These are phyloP conservation scores for Monosporascus sp. DNA, from an alignment of 2,329 filamentous ascomycete species.

Conservation along the genomic window DNA sequence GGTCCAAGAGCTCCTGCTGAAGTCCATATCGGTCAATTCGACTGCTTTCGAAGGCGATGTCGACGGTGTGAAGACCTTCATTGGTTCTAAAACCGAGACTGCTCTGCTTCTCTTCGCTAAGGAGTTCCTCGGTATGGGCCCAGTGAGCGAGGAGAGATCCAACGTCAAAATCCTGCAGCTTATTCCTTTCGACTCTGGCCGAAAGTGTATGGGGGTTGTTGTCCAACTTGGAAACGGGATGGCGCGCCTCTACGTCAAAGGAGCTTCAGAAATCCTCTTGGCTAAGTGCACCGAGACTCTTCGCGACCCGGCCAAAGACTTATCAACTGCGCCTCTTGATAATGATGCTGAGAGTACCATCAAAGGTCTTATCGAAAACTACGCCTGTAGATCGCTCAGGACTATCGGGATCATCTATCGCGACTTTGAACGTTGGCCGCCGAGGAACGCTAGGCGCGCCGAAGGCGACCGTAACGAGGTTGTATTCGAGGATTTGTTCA, in stretches of 20 bases:
- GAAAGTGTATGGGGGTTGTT: conserved; percentile 66
- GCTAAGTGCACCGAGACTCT: conserved; percentile 49
- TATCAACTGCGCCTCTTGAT: conserved; percentile 39
- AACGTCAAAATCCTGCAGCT: conserved; percentile 57
- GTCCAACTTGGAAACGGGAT: conserved; percentile 45
- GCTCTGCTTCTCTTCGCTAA: conserved; percentile 66
- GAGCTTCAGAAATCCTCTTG: conserved; percentile 60
- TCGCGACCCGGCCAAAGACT: conserved; percentile 41
- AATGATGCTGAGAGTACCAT: conserved; percentile 52
- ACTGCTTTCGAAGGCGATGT: conserved; percentile 72
- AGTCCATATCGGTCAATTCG: conserved; percentile 61
- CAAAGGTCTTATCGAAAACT: conserved; percentile 65
- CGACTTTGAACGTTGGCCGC: conserved; percentile 83
- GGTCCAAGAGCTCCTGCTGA: conserved; percentile 48
- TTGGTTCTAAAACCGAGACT: conserved; percentile 75
- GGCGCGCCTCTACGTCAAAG: conserved; percentile 57
- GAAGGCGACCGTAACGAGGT: conserved; percentile 55
- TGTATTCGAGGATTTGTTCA: conserved; percentile 62
- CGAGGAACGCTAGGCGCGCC: conserved; percentile 51
- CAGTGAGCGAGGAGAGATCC: conserved; percentile 58
- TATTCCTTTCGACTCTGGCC: conserved; percentile 69
- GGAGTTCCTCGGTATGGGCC: conserved; percentile 61
- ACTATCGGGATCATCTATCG: conserved; percentile 81
- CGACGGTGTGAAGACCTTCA: conserved; percentile 61
- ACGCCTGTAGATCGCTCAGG: conserved; percentile 73